phyloP scores from a whole-genome alignment of 1,139 yeast genomes.

The Debaryomyces nepalensis region DNA sequence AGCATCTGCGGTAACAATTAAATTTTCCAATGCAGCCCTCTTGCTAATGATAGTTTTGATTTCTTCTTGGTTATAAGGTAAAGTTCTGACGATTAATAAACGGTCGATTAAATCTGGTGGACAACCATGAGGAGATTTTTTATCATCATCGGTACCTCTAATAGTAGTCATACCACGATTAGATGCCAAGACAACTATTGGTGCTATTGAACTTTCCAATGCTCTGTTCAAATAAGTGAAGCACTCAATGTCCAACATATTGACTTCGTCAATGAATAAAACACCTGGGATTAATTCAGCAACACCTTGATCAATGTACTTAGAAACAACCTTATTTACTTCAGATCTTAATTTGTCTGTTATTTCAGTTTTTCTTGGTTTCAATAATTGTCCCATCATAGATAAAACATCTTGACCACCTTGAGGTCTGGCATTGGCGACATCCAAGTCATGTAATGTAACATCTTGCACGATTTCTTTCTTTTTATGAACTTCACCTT shows the following conservation, averaged over 20 bases:
- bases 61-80: conserved; percentile 84
- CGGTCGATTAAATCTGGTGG: conserved; percentile 96
- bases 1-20: conserved; percentile 68
- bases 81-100: conserved; percentile 85
- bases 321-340: conserved; percentile 93
- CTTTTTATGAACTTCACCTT: conserved; percentile 98
- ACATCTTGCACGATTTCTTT: conserved; percentile 98
- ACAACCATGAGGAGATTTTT: conserved; percentile 90
- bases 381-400: conserved; percentile 97
- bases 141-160: conserved; percentile 81
- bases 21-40: conserved; percentile 76
- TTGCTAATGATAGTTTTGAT: conserved; percentile 80
- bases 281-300: conserved; percentile 99
- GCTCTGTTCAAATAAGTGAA: conserved; percentile 95
- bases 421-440: conserved; percentile 96
- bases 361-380: conserved; percentile 97
- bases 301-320: conserved; percentile 96
- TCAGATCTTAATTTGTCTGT: conserved; percentile 93
- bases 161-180: conserved; percentile 93
- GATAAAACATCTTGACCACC: conserved; percentile 98
- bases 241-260: conserved; percentile 95
- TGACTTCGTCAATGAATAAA: conserved; percentile 94
- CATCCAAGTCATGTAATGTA: conserved; percentile 92
- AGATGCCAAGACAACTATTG: conserved; percentile 92
- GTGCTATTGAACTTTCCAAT: conserved; percentile 88